phyloP scores from a whole-genome alignment of 2,329 filamentous ascomycete genomes.

The Aspergillus terreus region DNA sequence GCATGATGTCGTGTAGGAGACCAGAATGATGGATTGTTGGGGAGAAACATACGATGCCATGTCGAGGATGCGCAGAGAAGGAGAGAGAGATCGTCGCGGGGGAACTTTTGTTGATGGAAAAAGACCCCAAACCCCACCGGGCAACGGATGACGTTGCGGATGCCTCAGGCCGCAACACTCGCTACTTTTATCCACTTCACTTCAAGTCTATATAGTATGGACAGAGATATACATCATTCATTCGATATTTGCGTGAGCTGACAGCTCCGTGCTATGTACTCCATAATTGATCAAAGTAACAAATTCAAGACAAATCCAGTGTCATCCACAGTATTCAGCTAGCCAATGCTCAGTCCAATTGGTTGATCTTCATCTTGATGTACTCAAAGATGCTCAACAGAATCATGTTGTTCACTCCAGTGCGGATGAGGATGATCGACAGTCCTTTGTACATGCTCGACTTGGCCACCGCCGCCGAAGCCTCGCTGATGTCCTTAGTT shows the following conservation, averaged over 20 bases:
- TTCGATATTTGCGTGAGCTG: constrained; percentile 19
- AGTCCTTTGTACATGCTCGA: constrained; percentile 47
- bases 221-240: constrained; percentile 1
- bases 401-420: constrained; percentile 48
- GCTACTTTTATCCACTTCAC: background rate
- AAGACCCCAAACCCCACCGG: constrained; percentile 24
- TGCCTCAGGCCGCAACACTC: constrained; percentile 23
- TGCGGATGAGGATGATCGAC: constrained; percentile 46
- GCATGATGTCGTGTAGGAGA: background rate
- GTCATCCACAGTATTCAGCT: background rate
- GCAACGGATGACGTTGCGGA: constrained; percentile 30
- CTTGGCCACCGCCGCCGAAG: constrained; percentile 36
- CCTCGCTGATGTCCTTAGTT: constrained; percentile 39
- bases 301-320: background rate
- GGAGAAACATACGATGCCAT: constrained; percentile 34
- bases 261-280: background rate
- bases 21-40: no score
- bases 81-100: constrained; percentile 9
- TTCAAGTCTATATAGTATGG: background rate
- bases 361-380: constrained; percentile 42
- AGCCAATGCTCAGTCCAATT: constrained; percentile 23
- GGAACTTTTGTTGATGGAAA: constrained; percentile 27
- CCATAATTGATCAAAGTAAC: background rate
- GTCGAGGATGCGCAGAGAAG: constrained; percentile 13
- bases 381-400: constrained; percentile 46